These are phyloP conservation scores for Lyophyllum atratum DNA, from an alignment of 768 basidiomycete species.

Conservation along the genomic window DNA sequence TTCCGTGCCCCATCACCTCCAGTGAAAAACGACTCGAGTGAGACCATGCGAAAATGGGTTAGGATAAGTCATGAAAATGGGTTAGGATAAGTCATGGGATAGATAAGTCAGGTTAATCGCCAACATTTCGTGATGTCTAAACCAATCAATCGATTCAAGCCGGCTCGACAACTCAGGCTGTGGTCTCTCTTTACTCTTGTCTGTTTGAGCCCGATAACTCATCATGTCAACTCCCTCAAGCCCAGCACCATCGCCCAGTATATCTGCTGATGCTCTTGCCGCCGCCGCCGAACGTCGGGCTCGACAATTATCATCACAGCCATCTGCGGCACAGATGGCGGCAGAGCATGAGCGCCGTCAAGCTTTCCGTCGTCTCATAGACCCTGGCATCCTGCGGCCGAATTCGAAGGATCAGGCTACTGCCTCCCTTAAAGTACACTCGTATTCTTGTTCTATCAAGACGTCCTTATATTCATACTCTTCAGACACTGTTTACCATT, in stretches of 20 bases:
- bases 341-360: constrained; percentile 70
- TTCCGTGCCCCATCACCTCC: no score
- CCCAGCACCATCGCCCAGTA: constrained; percentile 8
- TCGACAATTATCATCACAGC: constrained; percentile 30
- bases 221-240: constrained; percentile 9
- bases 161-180: no score
- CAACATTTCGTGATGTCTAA: no score
- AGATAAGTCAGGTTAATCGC: no score
- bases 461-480: constrained; percentile 16
- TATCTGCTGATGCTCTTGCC: constrained; percentile 40
- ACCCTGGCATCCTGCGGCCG: constrained; percentile 75
- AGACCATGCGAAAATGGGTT: no score
- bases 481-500: constrained; percentile 65
- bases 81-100: no score
- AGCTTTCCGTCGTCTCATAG: constrained; percentile 72
- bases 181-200: no score
- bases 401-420: constrained; percentile 64
- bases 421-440: constrained; percentile 63
- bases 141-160: no score
- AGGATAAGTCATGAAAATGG: no score
- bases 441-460: constrained; percentile 16
- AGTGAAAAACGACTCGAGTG: no score
- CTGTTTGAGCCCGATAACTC: background rate
- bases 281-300: constrained; percentile 48
- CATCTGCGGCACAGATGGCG: constrained; percentile 38